A percentile compares a stretch with the other conserved stretches of the same genome.
Evolutionary conservation across 306 rosid genomes (phyloP).

Genomic region (Calophaca sinica): DNA sequence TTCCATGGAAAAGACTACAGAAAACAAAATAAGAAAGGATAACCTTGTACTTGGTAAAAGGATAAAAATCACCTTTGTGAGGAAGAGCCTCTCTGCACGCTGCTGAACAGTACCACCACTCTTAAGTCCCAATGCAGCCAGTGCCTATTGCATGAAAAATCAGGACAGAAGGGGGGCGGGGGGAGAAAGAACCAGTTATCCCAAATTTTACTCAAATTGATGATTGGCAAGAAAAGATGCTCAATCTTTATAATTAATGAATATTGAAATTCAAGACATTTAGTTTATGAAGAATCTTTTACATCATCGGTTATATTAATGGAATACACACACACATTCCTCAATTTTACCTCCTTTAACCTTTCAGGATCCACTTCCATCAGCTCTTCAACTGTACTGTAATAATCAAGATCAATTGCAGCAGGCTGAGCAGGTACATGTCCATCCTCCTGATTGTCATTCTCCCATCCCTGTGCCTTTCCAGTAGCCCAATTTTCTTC

Average conservation of each 20-base stretch:
- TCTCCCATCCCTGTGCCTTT: conserved; percentile 76
- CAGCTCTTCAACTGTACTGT: conserved; percentile 85
- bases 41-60: not conserved
- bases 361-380: conserved; percentile 89
- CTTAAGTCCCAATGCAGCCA: conserved; percentile 82
- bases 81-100: conserved; percentile 97
- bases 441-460: conserved; percentile 70
- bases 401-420: conserved; percentile 88
- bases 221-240: not conserved
- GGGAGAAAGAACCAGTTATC: no score
- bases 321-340: not conserved
- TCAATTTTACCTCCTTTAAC: conserved; percentile 80
- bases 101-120: conserved; percentile 93
- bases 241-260: not conserved
- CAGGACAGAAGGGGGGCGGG: not conserved
- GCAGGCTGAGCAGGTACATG: conserved; percentile 57
- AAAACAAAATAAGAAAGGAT: not conserved
- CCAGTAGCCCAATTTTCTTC: conserved; percentile 87
- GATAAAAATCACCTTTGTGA: conserved; percentile 73
- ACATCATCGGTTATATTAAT: not conserved
- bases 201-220: no score
- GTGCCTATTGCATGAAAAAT: conserved; percentile 61
- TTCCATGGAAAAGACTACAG: not conserved
- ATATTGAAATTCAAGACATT: conserved; percentile 33
- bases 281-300: not conserved